These are phyloP conservation scores for Cucumis cinereus DNA, from an alignment of 306 rosid species.

Conservation along the genomic window DNA sequence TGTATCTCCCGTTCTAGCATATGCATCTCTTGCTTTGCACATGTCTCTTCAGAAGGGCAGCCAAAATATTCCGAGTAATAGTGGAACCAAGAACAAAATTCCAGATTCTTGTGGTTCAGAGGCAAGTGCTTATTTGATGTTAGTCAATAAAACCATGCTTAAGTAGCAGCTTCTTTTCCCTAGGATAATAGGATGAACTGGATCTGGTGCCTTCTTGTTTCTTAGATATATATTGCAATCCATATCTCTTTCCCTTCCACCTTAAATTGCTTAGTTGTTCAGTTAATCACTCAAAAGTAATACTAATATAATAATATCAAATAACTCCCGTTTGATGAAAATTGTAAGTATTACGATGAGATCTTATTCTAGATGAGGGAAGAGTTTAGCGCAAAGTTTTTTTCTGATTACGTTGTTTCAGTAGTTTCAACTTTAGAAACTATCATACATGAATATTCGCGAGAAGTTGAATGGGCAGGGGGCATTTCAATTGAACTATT, in stretches of 20 bases:
- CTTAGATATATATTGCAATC: background rate
- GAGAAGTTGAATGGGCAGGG: background rate
- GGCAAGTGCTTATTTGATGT: slow-evolving; percentile 34
- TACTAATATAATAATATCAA: background rate
- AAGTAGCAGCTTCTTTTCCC: background rate
- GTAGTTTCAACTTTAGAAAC: background rate
- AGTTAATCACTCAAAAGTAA: background rate
- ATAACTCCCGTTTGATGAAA: background rate
- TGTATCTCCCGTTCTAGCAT: slow-evolving; percentile 57
- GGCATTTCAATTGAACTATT: background rate
- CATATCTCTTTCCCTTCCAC: background rate
- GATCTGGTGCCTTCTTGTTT: background rate
- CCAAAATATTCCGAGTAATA: slow-evolving; percentile 11
- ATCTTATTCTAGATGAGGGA: background rate
- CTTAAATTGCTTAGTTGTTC: background rate
- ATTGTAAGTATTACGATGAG: background rate
- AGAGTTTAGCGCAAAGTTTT: background rate
- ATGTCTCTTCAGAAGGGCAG: slow-evolving; percentile 38
- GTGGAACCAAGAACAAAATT: slow-evolving; percentile 23
- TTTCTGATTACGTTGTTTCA: background rate
- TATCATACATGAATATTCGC: background rate
- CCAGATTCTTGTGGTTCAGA: slow-evolving; percentile 35
- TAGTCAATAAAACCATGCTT: background rate
- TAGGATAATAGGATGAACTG: background rate
- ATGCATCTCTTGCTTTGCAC: slow-evolving; percentile 56